These are phyloP conservation scores for Coelastrella sp. DNA, from an alignment of 139 green algal species.

Conservation along the genomic window DNA sequence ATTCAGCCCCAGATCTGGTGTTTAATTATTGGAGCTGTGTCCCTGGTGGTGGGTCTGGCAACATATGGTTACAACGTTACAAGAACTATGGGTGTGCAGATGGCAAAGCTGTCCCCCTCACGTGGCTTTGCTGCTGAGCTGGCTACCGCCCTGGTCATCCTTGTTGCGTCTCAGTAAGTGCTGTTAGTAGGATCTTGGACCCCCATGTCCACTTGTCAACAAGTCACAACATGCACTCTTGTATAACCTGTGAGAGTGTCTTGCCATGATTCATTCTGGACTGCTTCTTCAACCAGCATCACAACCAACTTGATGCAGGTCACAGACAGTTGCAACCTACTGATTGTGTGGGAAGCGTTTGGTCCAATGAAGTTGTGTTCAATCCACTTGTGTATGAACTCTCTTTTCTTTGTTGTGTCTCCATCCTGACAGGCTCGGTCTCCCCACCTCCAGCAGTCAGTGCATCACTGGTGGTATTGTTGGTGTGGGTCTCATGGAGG, in stretches of 20 bases:
- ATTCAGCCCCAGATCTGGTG: constrained; percentile 61
- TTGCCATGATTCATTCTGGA: too few relatives aligned
- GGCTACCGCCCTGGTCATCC: constrained; percentile 69
- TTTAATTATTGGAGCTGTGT: constrained; percentile 61
- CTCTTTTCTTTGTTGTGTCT: neutral
- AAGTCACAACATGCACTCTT: too few relatives aligned
- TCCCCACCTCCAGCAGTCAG: constrained; percentile 31
- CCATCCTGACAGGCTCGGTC: constrained; percentile 25
- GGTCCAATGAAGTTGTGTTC: neutral
- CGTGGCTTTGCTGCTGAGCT: constrained; percentile 80
- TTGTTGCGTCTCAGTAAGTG: constrained; percentile 62
- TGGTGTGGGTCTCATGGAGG: constrained; percentile 63
- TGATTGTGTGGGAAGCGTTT: too few relatives aligned
- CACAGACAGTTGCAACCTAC: too few relatives aligned
- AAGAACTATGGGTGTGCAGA: constrained; percentile 65
- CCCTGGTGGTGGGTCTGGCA: constrained; percentile 73
- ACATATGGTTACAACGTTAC: constrained; percentile 80
- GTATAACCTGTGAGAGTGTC: too few relatives aligned
- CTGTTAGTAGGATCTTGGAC: too few relatives aligned
- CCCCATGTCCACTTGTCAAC: too few relatives aligned
- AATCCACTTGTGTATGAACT: neutral
- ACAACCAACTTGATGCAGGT: too few relatives aligned
- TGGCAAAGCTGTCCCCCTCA: constrained; percentile 72
- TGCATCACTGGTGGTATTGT: constrained; percentile 63
- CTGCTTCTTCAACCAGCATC: too few relatives aligned